These are phyloP conservation scores for Turritis glabra DNA, from an alignment of 345 rosid species.

Conservation along the genomic window DNA sequence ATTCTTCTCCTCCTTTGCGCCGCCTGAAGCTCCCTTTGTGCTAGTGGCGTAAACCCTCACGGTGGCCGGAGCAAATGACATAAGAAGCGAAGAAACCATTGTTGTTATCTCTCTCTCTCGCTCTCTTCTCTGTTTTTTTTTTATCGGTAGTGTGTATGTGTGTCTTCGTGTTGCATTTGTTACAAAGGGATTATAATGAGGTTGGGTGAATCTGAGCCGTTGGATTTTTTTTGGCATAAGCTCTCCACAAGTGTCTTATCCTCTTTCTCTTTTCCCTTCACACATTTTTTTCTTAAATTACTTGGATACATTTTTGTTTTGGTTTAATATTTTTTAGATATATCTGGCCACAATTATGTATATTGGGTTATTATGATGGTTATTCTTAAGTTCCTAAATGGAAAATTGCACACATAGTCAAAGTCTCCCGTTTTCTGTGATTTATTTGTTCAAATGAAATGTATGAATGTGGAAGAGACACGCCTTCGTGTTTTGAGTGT, in stretches of 20 bases:
- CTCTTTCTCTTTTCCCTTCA: constrained; percentile 26
- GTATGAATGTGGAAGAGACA: constrained; percentile 16
- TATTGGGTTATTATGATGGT: neutral
- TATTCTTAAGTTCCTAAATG: neutral
- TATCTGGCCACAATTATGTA: neutral
- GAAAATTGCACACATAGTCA: neutral
- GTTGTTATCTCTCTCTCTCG: neutral
- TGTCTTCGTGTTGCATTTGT: constrained; percentile 22
- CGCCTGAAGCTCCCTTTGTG: constrained; percentile 48
- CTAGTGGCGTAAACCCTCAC: constrained; percentile 67
- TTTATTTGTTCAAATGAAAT: neutral
- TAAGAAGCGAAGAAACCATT: constrained; percentile 68
- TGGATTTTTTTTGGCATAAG: constrained; percentile 55
- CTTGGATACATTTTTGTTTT: neutral
- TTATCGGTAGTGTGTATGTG: constrained; percentile 8
- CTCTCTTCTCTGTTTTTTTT: neutral
- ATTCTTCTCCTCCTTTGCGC: constrained; percentile 68
- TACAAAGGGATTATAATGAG: constrained; percentile 27
- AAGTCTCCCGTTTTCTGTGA: neutral
- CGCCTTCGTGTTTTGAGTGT: neutral
- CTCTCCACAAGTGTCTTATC: constrained; percentile 84
- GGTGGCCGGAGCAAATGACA: constrained; percentile 51
- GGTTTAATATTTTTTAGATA: neutral
- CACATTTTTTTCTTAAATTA: constrained; percentile 23
- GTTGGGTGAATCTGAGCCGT: constrained; percentile 38